Conservation (phyloP, 2,329 filamentous ascomycete genomes). For the Truncatella angustata region DNA sequence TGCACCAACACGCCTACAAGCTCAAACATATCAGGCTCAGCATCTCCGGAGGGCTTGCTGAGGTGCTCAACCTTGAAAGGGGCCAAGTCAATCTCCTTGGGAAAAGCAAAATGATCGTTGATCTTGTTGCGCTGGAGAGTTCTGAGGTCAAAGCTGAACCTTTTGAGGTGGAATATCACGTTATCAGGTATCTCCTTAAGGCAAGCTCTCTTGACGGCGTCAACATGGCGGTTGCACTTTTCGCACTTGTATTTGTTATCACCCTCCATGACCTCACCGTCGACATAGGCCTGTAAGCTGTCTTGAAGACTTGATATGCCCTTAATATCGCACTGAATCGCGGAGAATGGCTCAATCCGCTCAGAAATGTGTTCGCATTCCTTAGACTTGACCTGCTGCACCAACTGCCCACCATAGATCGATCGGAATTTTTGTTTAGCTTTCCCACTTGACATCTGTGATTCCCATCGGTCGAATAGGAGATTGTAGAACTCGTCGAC, state of each 20-base stretch:
- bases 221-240: slow-evolving; percentile 81
- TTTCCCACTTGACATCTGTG: slow-evolving; percentile 66
- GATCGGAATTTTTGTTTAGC: slow-evolving; percentile 72
- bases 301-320: slow-evolving; percentile 82
- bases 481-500: slow-evolving; percentile 97
- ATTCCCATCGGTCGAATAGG: slow-evolving; percentile 87
- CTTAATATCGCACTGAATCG: slow-evolving; percentile 94
- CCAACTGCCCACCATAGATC: slow-evolving; percentile 87
- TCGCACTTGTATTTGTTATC: slow-evolving; percentile 99
- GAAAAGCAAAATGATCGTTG: slow-evolving; percentile 92
- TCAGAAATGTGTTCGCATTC: slow-evolving; percentile 95
- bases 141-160: slow-evolving; percentile 77
- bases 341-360: slow-evolving; percentile 84
- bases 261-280: slow-evolving; percentile 94
- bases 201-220: slow-evolving; percentile 90
- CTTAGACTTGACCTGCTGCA: slow-evolving; percentile 93
- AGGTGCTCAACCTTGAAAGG: slow-evolving; percentile 88
- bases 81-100: slow-evolving; percentile 77
- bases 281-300: slow-evolving; percentile 91
- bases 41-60: slow-evolving; percentile 55
- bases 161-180: slow-evolving; percentile 90
- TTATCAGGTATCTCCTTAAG: slow-evolving; percentile 91
- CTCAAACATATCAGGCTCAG: slow-evolving; percentile 76
- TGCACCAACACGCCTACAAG: slow-evolving; percentile 95
- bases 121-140: slow-evolving; percentile 85